Percentiles rank a stretch among this genome's conserved stretches.
Conservation (phyloP, 129 eudicot species). For the Centella asiatica region DNA sequence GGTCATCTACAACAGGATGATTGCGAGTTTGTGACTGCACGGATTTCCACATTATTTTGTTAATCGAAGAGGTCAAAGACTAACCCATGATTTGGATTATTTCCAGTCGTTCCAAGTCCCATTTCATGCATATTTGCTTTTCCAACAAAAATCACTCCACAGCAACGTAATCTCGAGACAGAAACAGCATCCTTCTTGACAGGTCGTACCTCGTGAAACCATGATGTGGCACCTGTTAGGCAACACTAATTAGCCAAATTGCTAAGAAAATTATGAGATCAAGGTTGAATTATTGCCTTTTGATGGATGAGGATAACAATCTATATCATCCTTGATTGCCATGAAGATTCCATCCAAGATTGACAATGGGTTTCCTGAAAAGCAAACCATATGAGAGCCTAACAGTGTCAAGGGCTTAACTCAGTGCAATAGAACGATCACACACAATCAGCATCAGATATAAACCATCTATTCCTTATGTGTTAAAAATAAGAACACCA, state of each 20-base stretch:
- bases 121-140: conserved; percentile 99
- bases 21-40: too few species aligned
- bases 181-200: conserved; percentile 74
- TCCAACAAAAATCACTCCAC: conserved; percentile 91
- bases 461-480: neutral
- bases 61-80: neutral
- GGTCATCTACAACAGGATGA: neutral
- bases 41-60: too few species aligned
- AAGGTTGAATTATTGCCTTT: conserved; percentile 35
- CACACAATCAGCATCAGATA: neutral
- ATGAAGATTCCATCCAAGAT: conserved; percentile 80
- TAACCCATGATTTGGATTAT: conserved; percentile 90
- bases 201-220: conserved; percentile 65
- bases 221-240: conserved; percentile 74
- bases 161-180: conserved; percentile 70
- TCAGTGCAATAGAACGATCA: neutral
- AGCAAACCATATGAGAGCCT: conserved; percentile 9
- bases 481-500: too few species aligned
- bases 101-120: conserved; percentile 94
- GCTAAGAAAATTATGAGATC: conserved; percentile 5
- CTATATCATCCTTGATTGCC: conserved; percentile 97
- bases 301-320: conserved; percentile 82
- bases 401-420: neutral
- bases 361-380: conserved; percentile 81
- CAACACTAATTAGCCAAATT: conserved; percentile 17